phyloP scores from a whole-genome alignment of 2,329 filamentous ascomycete species.

The Metarhizium humberi region DNA sequence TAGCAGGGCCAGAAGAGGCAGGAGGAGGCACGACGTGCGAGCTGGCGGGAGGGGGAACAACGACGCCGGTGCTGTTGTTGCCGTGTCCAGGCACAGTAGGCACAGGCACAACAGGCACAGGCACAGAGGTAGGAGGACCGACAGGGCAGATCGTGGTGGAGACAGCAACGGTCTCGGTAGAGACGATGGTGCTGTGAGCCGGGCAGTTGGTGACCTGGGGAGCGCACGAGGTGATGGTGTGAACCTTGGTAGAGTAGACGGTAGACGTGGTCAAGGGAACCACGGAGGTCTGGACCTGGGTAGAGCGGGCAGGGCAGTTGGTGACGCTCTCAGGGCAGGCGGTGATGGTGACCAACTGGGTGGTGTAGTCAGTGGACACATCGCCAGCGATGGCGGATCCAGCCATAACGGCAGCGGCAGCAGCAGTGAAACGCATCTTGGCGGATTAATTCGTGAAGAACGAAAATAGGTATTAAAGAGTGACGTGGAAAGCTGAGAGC shows the following conservation, averaged over 20 bases:
- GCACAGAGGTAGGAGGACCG: slow-evolving; percentile 12
- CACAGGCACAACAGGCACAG: not conserved
- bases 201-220: slow-evolving; percentile 56
- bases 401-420: slow-evolving; percentile 15
- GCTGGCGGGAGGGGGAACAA: not conserved
- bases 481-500: slow-evolving; percentile 21
- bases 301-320: slow-evolving; percentile 45
- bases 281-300: slow-evolving; percentile 27
- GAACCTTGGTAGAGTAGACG: slow-evolving; percentile 48
- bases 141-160: slow-evolving; percentile 32
- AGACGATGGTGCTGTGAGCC: slow-evolving; percentile 25
- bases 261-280: slow-evolving; percentile 39
- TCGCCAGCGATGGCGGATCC: slow-evolving; percentile 14
- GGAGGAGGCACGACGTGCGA: slow-evolving; percentile 3
- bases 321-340: slow-evolving; percentile 50
- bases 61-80: slow-evolving; percentile 7
- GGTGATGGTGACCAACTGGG: slow-evolving; percentile 51
- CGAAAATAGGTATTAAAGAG: slow-evolving; percentile 22
- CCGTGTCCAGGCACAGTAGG: slow-evolving; percentile 3
- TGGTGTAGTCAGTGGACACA: slow-evolving; percentile 44
- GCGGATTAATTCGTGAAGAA: slow-evolving; percentile 24
- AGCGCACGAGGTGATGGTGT: slow-evolving; percentile 54
- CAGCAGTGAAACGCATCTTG: slow-evolving; percentile 56
- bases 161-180: slow-evolving; percentile 27
- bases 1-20: slow-evolving; percentile 9